Evolutionary conservation across 805 yeast genomes (phyloP).

Genomic region (Metschnikowia lunata): DNA sequence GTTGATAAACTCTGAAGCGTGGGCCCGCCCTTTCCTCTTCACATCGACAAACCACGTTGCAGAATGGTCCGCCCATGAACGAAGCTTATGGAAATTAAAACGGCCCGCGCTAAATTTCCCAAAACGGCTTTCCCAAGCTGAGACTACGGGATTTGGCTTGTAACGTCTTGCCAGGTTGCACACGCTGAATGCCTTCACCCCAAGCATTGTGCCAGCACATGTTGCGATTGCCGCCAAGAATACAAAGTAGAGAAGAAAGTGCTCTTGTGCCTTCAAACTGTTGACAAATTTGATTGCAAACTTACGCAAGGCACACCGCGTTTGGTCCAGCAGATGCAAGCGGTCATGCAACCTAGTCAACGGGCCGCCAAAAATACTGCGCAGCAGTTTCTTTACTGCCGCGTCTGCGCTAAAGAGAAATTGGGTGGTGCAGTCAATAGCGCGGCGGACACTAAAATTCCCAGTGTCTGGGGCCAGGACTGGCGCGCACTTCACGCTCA

Average conservation of each 20-base stretch:
- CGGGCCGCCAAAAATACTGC: neutral
- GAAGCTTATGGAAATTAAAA: neutral
- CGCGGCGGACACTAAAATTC: too few species aligned
- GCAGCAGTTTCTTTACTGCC: conserved; percentile 2
- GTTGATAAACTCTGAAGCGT: neutral
- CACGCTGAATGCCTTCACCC: neutral
- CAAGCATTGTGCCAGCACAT: conserved; percentile 1
- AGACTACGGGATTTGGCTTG: neutral
- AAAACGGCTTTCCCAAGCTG: neutral
- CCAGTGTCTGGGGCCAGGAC: too few species aligned
- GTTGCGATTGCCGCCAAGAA: conserved; percentile 1
- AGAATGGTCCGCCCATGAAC: neutral
- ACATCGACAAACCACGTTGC: neutral
- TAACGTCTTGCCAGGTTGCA: neutral
- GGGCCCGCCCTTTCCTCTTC: neutral
- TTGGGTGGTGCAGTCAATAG: neutral
- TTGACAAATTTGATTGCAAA: neutral
- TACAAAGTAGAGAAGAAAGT: conserved; percentile 8
- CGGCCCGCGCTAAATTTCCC: neutral
- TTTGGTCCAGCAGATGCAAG: neutral
- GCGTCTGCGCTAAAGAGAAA: neutral
- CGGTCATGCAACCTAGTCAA: conserved; percentile 1
- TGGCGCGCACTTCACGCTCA: too few species aligned
- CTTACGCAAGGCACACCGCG: neutral
- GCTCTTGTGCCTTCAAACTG: conserved; percentile 4